Conservation (phyloP, 352 stramenopile genomes). For the Achlya hypogyna region DNA sequence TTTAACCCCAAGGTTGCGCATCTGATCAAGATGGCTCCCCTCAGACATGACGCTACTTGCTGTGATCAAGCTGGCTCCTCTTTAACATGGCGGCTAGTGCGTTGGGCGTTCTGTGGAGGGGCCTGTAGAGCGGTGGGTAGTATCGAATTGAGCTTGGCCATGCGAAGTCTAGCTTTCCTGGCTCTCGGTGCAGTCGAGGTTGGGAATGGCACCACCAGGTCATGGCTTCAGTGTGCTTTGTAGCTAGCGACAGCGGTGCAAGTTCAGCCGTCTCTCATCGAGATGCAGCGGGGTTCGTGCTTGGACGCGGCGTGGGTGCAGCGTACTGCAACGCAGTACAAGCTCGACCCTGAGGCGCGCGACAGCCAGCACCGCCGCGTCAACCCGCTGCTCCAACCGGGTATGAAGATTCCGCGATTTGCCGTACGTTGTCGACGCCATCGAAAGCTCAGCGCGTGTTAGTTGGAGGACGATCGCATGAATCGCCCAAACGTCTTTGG, state of each 20-base stretch:
- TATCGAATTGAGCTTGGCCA: too few relatives aligned
- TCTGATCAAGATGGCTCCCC: too few relatives aligned
- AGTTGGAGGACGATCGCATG: neutral
- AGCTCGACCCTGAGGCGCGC: neutral
- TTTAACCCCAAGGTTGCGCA: too few relatives aligned
- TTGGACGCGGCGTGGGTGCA: conserved; percentile 1
- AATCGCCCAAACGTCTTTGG: neutral
- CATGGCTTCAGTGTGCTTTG: too few relatives aligned
- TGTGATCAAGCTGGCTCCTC: too few relatives aligned
- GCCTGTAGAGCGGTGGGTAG: too few relatives aligned
- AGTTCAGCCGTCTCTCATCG: neutral
- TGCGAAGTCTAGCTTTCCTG: too few relatives aligned
- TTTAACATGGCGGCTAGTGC: too few relatives aligned
- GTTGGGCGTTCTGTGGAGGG: too few relatives aligned
- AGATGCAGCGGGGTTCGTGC: neutral
- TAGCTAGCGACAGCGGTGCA: neutral
- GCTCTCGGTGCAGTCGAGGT: too few relatives aligned
- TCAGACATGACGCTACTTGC: too few relatives aligned
- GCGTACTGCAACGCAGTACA: neutral
- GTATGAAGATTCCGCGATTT: conserved; percentile 6
- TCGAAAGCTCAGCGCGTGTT: neutral
- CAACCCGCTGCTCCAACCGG: neutral
- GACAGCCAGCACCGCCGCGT: neutral
- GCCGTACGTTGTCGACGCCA: neutral
- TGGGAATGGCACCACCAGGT: too few relatives aligned